These are phyloP conservation scores for Calycina herbarum DNA, from an alignment of 2,329 filamentous ascomycete genomes.

Conservation along the genomic window DNA sequence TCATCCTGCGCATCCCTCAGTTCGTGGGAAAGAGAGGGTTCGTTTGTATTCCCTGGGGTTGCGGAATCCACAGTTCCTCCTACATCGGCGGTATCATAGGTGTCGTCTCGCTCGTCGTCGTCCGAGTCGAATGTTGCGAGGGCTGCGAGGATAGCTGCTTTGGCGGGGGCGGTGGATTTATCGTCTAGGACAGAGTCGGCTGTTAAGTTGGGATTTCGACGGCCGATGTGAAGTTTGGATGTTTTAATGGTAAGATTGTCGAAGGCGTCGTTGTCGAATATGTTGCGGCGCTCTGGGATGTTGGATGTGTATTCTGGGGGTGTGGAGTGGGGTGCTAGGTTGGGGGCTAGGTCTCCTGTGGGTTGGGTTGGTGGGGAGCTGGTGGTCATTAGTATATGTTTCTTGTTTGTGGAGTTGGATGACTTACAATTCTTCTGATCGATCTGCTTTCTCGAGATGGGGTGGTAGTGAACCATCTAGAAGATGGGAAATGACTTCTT, in stretches of 20 bases:
- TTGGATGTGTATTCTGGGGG: conserved; percentile 43
- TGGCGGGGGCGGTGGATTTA: conserved; percentile 64
- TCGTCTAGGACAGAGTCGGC: conserved; percentile 73
- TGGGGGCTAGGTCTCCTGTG: conserved; percentile 37
- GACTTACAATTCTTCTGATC: conserved; percentile 53
- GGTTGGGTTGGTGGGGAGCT: conserved; percentile 30
- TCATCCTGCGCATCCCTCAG: conserved; percentile 61
- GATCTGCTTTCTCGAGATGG: conserved; percentile 64
- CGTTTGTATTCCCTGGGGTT: conserved; percentile 48
- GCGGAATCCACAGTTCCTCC: conserved; percentile 79
- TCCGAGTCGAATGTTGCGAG: conserved; percentile 88
- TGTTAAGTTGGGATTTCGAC: conserved; percentile 60
- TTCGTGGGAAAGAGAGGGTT: conserved; percentile 41
- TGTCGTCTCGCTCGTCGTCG: conserved; percentile 95
- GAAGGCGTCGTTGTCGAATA: conserved; percentile 80
- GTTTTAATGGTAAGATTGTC: conserved; percentile 67
- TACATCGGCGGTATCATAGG: conserved; percentile 89
- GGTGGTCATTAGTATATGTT: conserved; percentile 20
- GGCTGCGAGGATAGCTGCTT: conserved; percentile 84
- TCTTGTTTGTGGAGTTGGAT: background rate
- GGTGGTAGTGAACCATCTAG: conserved; percentile 74
- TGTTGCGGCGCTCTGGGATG: conserved; percentile 63
- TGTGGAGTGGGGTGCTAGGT: conserved; percentile 60
- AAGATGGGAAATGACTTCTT: conserved; percentile 78
- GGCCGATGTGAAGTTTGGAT: conserved; percentile 76